Evolutionary conservation across 2,329 filamentous ascomycete genomes (phyloP), one percentile per base, ranked within the genome.

Genomic region (Colletotrichum godetiae): DNA sequence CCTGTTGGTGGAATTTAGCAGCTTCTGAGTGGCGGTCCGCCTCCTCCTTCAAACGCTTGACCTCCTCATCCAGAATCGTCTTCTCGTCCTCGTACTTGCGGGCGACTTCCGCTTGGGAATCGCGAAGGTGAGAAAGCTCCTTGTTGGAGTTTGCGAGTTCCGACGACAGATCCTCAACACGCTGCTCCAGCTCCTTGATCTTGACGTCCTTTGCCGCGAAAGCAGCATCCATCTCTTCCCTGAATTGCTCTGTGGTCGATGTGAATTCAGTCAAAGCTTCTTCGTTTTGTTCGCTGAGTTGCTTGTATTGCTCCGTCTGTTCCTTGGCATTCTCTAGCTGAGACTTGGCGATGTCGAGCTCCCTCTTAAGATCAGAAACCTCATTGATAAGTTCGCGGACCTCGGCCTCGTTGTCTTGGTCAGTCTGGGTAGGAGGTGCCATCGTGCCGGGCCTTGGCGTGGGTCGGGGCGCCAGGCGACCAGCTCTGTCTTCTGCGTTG

Each of bases 281-380:
- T 81, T 99, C 97, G 2, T 94, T 92, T 37, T 91, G 88, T 82
- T 97, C 94, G 77, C 95, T 95, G 77, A 98, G 94, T 62, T 92
- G 90, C 82, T 94, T 96, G 87, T 97, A 98, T 77, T 95, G 92
- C 79, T 98, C 95, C 53, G 92, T 92, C 79, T 98, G 93, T 46
- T 91, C 88, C 82, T 94, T 95, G 15, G 94, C 91, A 78, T 92
- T 93, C 76, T 97, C 94, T 13, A 98, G 86, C 77, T 98, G 95
- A 7, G 91, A 89, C 77, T 91, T 93, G 13, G 93, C 90, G 73
- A 97, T 86, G 68, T 98, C 95, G 12, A 98, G 87, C 78, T 97
- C 94, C 64, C 94, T 93, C 81, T 95, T 96, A 65, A 98, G 88
- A 76, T 98, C 94, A 0, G 94, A 92, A 53, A 97, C 88, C 79